phyloP scores from a whole-genome alignment of 1,139 yeast species.

The Hansenula lynferdii region DNA sequence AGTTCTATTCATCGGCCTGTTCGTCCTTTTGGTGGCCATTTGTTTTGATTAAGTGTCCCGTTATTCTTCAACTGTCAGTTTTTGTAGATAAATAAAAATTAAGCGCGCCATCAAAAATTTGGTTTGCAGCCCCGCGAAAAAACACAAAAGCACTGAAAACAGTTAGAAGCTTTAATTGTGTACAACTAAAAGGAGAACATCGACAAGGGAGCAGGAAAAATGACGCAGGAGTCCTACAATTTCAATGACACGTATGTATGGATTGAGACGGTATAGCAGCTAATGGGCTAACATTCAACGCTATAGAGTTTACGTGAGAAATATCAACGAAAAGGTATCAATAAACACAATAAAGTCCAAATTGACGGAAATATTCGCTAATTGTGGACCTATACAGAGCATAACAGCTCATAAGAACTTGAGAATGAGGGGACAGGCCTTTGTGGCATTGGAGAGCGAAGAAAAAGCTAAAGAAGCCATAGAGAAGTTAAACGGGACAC shows the following conservation, averaged over 20 bases:
- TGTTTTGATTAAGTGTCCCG: no score
- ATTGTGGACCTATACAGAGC: slow-evolving; percentile 47
- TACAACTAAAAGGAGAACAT: no score
- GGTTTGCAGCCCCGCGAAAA: no score
- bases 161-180: no score
- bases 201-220: no score
- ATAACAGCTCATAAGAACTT: slow-evolving; percentile 59
- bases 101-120: no score
- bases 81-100: no score
- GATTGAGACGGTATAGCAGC: not conserved
- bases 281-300: not conserved
- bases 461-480: slow-evolving; percentile 48
- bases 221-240: not conserved
- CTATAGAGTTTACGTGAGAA: slow-evolving; percentile 38
- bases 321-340: slow-evolving; percentile 67
- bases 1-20: no score
- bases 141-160: no score
- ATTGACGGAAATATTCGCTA: slow-evolving; percentile 37
- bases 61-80: no score
- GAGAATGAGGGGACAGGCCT: slow-evolving; percentile 81
- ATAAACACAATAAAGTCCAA: slow-evolving; percentile 42
- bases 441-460: slow-evolving; percentile 52
- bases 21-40: no score
- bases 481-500: slow-evolving; percentile 35
- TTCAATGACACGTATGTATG: slow-evolving; percentile 5